Percentiles rank a stretch among this genome's conserved stretches.
These are phyloP conservation scores for Asterella californica DNA, from an alignment of 225 moss, liverwort and hornwort genomes.

Conservation along the genomic window DNA sequence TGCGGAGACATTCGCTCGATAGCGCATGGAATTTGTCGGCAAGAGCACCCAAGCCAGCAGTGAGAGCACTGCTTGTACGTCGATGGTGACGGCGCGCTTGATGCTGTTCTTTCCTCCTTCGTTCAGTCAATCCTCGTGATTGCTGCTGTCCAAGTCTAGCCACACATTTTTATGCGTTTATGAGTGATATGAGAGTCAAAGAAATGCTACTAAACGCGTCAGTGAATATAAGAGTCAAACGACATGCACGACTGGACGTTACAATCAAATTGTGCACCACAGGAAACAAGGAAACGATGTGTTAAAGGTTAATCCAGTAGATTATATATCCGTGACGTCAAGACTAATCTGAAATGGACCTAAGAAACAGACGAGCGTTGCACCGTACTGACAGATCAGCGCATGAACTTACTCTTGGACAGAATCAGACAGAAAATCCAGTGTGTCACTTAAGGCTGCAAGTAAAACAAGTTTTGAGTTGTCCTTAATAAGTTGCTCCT, in stretches of 20 bases:
- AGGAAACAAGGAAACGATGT: no score
- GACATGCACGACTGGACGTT: background rate
- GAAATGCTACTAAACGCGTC: background rate
- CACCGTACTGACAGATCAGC: background rate
- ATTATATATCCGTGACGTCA: no score
- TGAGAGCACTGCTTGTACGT: conserved; percentile 94
- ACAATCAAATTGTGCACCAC: no score
- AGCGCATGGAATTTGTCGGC: conserved; percentile 92
- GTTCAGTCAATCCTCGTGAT: conserved; percentile 68
- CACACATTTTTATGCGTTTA: background rate
- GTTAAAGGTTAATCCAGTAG: no score
- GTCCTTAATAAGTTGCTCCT: conserved; percentile 93
- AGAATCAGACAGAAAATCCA: conserved; percentile 89
- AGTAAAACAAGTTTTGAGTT: conserved; percentile 89
- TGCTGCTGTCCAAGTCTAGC: conserved; percentile 80
- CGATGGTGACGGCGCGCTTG: conserved; percentile 85
- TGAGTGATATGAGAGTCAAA: background rate
- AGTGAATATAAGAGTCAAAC: background rate
- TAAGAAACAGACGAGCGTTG: no score
- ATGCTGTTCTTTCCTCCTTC: conserved; percentile 61
- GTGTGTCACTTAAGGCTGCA: conserved; percentile 91
- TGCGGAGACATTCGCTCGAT: conserved; percentile 94
- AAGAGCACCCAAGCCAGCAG: conserved; percentile 91
- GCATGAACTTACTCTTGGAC: conserved; percentile 65
- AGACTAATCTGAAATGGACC: no score